Evolutionary conservation across 1,284 basidiomycete genomes (phyloP), one percentile per base, ranked within the genome.

Genomic region (Termitomyces sp.): DNA sequence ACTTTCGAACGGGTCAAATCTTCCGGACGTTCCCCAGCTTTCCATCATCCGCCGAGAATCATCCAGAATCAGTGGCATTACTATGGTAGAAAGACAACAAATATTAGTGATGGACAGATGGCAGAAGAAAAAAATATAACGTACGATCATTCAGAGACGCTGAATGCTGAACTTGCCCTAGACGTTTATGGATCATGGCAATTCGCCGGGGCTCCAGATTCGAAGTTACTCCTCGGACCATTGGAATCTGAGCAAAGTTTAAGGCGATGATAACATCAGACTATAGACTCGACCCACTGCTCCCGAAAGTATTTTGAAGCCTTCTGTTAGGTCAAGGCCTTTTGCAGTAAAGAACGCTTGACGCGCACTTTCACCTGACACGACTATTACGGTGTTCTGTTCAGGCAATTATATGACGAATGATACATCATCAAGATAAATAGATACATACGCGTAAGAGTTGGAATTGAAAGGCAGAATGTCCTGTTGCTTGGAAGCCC

Each of bases 291-390:
- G 21, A 77, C 83, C 59, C 65, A 89, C 87, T 52, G 84, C 85
- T 52, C 87, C 86, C 52, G 85, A 87, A 56, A 89, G 75, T 61
- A 86, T 79, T 63, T 82, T 84, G 73, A 88, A 89, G 13, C 86
- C 86, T 71, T 87, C 84, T 43, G 83, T 84, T 52, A 89, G 76
- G 68, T 89, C 86, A 58, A 89, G 78, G 15, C 77, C 76, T 68
- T 80, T 83, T 52, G 84, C 79, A 4, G 77, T 75, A 63, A 89
- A 86, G 69, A 88, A 88, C 10, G 81, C 75, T 56, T 78, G 77
- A 55, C 86, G 75, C n/a, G 80, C 86, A 38, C 73, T 75, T 65
- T 87, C 83, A 50, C 87, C 87, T 41, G 86, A 89, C 39, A 89
- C 78, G 31, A 85, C 84, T 50, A 88, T 73, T 57, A 87, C 83